phyloP scores from a whole-genome alignment of 2,329 filamentous ascomycete genomes.

The Dendrostoma leiphaemia region DNA sequence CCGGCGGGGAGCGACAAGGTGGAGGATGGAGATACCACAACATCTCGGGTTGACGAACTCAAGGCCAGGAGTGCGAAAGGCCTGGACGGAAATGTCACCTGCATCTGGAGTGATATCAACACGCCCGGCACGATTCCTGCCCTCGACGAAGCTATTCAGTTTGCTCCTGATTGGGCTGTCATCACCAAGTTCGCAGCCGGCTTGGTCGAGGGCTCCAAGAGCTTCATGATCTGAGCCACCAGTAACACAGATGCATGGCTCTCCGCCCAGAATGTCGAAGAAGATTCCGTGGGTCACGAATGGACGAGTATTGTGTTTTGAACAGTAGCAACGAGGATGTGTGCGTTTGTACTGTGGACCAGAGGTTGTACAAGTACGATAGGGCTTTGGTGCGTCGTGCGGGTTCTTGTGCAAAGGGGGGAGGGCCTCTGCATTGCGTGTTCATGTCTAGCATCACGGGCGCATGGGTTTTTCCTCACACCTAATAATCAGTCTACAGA shows the following conservation, averaged over 20 bases:
- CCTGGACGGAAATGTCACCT: constrained; percentile 67
- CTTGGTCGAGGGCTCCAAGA: constrained; percentile 76
- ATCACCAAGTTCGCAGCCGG: constrained; percentile 75
- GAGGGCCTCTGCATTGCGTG: not conserved
- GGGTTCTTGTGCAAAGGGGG: not conserved
- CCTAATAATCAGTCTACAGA: not conserved
- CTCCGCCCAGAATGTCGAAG: no score
- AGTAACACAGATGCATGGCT: no score
- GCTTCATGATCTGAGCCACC: constrained; percentile 52
- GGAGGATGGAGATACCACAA: not conserved
- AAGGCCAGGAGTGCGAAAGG: constrained; percentile 30
- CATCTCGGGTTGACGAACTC: constrained; percentile 20
- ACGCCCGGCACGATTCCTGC: constrained; percentile 70
- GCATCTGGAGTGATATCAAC: constrained; percentile 88
- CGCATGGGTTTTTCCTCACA: not conserved
- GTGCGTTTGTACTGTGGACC: not conserved
- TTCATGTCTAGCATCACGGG: not conserved
- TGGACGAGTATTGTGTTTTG: not conserved
- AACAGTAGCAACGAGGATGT: not conserved
- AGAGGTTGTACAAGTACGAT: not conserved
- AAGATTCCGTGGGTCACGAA: not conserved
- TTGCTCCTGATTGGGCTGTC: constrained; percentile 75
- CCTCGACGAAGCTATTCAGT: constrained; percentile 74
- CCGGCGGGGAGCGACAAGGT: constrained; percentile 16
- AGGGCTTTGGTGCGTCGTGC: not conserved